Evolutionary conservation across 1,139 yeast genomes (phyloP), one percentile per base, ranked within the genome.

Genomic region (Nakaseomyces sp.): DNA sequence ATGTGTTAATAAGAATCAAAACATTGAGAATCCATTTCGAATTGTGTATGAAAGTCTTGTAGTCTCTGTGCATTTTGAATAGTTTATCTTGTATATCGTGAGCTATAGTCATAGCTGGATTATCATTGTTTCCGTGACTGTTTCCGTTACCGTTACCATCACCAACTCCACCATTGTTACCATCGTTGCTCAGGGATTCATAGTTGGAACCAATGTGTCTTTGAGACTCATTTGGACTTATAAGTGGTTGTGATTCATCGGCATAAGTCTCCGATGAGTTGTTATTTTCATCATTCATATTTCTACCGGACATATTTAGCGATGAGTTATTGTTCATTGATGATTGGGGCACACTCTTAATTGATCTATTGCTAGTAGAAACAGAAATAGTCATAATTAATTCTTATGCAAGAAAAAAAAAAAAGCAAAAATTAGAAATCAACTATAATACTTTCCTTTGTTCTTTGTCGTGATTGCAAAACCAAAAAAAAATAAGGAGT

Each of bases 1-100:
- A 22, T 3, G 56, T 47, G 30, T 58, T 60, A 20, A 60, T 29
- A 30, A 57, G 41, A 4, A 61, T 44, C 15, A 59, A 43, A 2
- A 56, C 37, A 24, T 54, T 57, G 20, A 60, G 33, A 15, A 54
- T 35, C 46, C 54, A 46, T 32, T 44, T 57, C 38, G 63, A 60
- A 36, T 59, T 54, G 29, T 52, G 50, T 7, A 53, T 43, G 42
- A 58, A 60, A 1, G 44, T 37, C 15, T 53, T 48, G 44, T 61
- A 61, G 13, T 47, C 50, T 29, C 49, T 49, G 32, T 57, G 56
- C 20, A 51, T 46, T 20, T 43, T 42, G 31, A 42, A 53, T 7
- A 52, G 40, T 20, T 44, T 49, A 17, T 28, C 40, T 32, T 37
- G 40, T 9, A 26, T 25, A 26, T 26, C 32, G 17, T 26, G 40